phyloP scores from a whole-genome alignment of 2,329 filamentous ascomycete species.

The Pleurostoma richardsiae region DNA sequence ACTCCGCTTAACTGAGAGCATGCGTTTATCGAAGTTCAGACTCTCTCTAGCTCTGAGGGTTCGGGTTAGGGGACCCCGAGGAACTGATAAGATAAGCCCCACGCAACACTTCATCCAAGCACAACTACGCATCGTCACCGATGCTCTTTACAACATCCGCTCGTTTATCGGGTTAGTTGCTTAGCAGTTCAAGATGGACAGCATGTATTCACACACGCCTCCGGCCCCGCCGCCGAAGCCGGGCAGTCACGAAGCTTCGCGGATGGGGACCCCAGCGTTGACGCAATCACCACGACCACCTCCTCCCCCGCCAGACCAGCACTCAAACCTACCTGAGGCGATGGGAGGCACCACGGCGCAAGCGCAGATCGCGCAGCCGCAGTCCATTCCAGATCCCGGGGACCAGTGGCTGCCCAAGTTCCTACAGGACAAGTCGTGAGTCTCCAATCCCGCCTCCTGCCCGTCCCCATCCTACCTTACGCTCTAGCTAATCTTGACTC shows the following conservation, averaged over 20 bases:
- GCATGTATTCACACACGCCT: constrained; percentile 47
- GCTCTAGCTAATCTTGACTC: neutral
- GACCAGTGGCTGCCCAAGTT: constrained; percentile 74
- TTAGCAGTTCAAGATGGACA: constrained; percentile 5
- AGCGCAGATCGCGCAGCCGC: constrained; percentile 18
- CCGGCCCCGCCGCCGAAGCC: constrained; percentile 71
- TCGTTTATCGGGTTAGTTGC: no score
- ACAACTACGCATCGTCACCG: neutral
- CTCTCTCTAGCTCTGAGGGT: no score
- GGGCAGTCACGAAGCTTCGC: constrained; percentile 62
- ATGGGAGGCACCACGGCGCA: constrained; percentile 16
- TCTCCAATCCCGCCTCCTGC: constrained; percentile 17
- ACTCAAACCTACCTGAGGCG: constrained; percentile 15
- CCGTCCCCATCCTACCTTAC: constrained; percentile 6
- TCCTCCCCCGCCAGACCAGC: constrained; percentile 25
- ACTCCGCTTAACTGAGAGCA: no score
- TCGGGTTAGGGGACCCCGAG: no score
- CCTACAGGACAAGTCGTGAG: constrained; percentile 78
- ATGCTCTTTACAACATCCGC: neutral
- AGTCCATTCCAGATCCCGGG: constrained; percentile 49
- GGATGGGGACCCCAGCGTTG: constrained; percentile 57
- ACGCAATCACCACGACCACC: constrained; percentile 38
- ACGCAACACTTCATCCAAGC: constrained; percentile 1
- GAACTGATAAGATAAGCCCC: constrained; percentile 5
- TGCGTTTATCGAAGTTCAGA: no score